Base-by-base conservation (phyloP, 345 rosid genomes). In the Toxicodendron radicans region DNA sequence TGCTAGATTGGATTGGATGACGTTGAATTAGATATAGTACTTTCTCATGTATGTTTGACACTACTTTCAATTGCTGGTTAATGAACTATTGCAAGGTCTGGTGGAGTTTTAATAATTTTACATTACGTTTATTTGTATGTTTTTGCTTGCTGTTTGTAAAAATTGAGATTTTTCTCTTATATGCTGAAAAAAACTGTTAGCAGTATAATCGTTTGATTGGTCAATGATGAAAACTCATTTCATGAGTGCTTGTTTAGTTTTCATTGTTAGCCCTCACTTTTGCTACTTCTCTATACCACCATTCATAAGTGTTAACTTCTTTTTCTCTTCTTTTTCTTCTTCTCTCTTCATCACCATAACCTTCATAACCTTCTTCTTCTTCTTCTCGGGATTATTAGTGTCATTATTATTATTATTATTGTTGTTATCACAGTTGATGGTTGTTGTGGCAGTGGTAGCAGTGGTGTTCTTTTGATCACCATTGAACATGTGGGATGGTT, bases 401-500 rank as follows among this genome's bases (percentile, higher is more conserved):
- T 69, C 53, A 11, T 53, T 68, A 33, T 56, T 33, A 33, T 68
- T 51, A 4, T 52, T 30, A 9, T 32, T 2, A 18, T 38, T 41
- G 56, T 51, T 52, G 41, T 24, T 57, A 52, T 16, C 30, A 58
- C 33, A 10, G 51, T 64, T 23, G 16, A 52, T 48, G 62, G 54
- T 57, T 45, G 54, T 49, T 41, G 54, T 32, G 41, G 41, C 30
- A 24, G 72, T 45, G 10, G 72, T 33, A 27, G 53, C 53, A 20
- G 21, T 58, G 38, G 75, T 64, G 24, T 24, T 66, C 8, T 53
- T 52, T 18, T 21, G 64, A 57, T 38, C 12, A 66, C 64, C 43
- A 43, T 11, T 58, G 49, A 62, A 62, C 63, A 78, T 41, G 24
- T 67, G 59, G 64, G 56, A 43, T 51, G 74, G 81, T 41, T 78